A percentile compares a stretch with the other conserved stretches of the same genome.
Evolutionary conservation across 768 basidiomycete species (phyloP).

Genomic region (Tulasnella sp.): DNA sequence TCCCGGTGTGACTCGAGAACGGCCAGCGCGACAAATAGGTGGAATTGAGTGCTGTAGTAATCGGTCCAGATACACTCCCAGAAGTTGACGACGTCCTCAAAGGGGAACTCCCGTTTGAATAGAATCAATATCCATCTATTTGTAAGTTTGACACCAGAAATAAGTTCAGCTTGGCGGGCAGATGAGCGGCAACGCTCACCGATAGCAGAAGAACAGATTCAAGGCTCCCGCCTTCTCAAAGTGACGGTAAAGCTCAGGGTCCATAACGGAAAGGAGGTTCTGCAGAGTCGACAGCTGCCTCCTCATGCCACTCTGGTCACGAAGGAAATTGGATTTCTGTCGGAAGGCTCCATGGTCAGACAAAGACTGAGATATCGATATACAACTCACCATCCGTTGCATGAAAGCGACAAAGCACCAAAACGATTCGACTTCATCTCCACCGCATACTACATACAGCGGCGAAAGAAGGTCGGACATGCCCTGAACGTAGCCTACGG

Average conservation of each 20-base stretch:
- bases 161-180: not conserved
- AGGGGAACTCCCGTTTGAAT: conserved; percentile 95
- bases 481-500: conserved; percentile 86
- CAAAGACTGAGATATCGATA: not conserved
- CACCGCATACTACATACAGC: conserved; percentile 81
- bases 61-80: conserved; percentile 96
- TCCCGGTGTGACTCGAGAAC: conserved; percentile 92
- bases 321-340: conserved; percentile 88
- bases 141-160: not conserved
- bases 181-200: conserved; percentile 38
- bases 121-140: conserved; percentile 81
- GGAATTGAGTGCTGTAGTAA: conserved; percentile 76
- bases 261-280: conserved; percentile 85
- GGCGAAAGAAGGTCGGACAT: conserved; percentile 97
- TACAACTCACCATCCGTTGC: conserved; percentile 73
- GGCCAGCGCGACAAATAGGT: conserved; percentile 90
- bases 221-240: conserved; percentile 78
- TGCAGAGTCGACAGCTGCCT: conserved; percentile 82
- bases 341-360: not conserved
- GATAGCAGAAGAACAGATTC: conserved; percentile 97
- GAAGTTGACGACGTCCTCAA: conserved; percentile 75
- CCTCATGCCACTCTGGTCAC: conserved; percentile 98
- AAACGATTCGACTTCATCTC: conserved; percentile 83
- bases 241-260: conserved; percentile 89
- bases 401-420: conserved; percentile 96